These are phyloP conservation scores for Echinosophora koreensis DNA, from an alignment of 306 rosid species.

Conservation along the genomic window DNA sequence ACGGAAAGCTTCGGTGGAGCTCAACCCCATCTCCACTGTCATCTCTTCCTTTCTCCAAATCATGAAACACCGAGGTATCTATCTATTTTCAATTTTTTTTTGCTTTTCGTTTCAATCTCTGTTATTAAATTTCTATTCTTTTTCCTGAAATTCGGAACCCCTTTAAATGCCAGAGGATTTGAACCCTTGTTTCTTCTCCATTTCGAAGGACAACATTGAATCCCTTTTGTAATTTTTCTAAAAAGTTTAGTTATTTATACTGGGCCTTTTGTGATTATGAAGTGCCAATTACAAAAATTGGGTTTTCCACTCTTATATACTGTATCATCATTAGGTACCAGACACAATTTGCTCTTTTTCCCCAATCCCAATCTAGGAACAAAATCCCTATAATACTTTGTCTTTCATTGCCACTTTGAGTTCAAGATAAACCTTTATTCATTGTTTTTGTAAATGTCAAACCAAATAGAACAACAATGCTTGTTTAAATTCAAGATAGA, in stretches of 20 bases:
- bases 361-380: too few relatives aligned
- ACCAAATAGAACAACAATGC: too few relatives aligned
- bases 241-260: background rate
- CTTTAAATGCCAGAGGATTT: background rate
- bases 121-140: background rate
- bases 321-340: too few relatives aligned
- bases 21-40: constrained; percentile 75
- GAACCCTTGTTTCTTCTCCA: background rate
- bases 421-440: too few relatives aligned
- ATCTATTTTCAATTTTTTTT: background rate
- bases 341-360: too few relatives aligned
- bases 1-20: constrained; percentile 75
- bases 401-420: too few relatives aligned
- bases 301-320: background rate
- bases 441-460: too few relatives aligned
- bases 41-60: constrained; percentile 83
- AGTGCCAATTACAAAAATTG: background rate
- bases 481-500: too few relatives aligned
- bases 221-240: background rate
- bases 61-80: constrained; percentile 76
- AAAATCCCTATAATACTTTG: too few relatives aligned
- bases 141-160: background rate
- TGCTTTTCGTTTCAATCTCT: background rate
- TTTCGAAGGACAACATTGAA: background rate
- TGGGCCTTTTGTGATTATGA: background rate